Conservation (phyloP, 192 early-diverging fungal genomes). For the Podila epicladia region DNA sequence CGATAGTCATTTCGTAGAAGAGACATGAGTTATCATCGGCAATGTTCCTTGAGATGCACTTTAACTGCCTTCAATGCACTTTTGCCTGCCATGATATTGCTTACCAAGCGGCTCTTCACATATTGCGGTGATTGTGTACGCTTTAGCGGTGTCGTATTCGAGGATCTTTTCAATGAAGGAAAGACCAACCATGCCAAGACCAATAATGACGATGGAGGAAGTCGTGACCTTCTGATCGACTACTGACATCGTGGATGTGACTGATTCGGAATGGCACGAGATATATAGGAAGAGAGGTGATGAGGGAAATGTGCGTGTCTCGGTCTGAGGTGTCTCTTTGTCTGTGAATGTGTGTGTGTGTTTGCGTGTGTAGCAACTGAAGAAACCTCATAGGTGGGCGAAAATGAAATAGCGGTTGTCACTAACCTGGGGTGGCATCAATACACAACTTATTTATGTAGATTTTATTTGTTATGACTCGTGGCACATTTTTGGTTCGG, state of each 20-base stretch:
- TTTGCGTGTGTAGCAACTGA: neutral
- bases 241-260: conserved; percentile 11
- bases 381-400: too few species aligned
- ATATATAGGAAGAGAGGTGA: neutral
- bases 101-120: conserved; percentile 63
- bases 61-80: neutral
- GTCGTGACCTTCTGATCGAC: neutral
- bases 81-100: neutral
- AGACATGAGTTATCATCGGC: neutral
- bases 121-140: conserved; percentile 61
- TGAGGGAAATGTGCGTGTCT: neutral
- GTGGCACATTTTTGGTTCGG: too few species aligned
- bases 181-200: conserved; percentile 78
- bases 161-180: conserved; percentile 71
- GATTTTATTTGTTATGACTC: too few species aligned
- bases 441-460: too few species aligned
- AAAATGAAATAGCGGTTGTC: too few species aligned
- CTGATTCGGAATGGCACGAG: neutral
- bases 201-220: conserved; percentile 61
- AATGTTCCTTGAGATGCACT: neutral
- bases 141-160: conserved; percentile 59
- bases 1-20: neutral
- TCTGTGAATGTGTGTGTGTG: neutral
- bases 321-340: too few species aligned
- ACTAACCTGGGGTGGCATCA: too few species aligned